Evolutionary conservation across 495 filamentous ascomycete species (phyloP).

Genomic region (Penicillium canariense): DNA sequence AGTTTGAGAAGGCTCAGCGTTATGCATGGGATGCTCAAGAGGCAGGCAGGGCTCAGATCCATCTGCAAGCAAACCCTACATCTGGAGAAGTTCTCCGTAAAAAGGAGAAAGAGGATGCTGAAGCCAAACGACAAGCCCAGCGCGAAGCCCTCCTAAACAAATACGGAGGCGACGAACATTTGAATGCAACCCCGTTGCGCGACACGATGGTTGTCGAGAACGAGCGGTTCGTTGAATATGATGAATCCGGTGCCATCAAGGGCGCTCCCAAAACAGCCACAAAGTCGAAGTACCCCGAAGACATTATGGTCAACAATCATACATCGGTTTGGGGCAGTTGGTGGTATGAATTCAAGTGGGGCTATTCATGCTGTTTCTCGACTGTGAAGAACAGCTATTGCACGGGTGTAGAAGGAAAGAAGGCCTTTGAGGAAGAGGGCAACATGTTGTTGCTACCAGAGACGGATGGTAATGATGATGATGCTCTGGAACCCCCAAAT

Average conservation of each 20-base stretch:
- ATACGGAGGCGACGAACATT: slow-evolving; percentile 73
- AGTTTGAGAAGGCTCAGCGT: slow-evolving; percentile 84
- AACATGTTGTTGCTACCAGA: slow-evolving; percentile 48
- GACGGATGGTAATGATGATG: slow-evolving; percentile 33
- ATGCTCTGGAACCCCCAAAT: slow-evolving; percentile 7
- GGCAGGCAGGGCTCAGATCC: slow-evolving; percentile 67
- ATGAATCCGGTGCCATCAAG: slow-evolving; percentile 84
- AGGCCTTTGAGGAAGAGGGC: slow-evolving; percentile 66
- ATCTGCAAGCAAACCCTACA: slow-evolving; percentile 95
- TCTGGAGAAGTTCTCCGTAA: slow-evolving; percentile 81
- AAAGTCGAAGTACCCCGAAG: slow-evolving; percentile 88
- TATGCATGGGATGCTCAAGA: slow-evolving; percentile 98
- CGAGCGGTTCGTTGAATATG: slow-evolving; percentile 93
- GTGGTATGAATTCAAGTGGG: slow-evolving; percentile 95
- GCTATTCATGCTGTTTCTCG: slow-evolving; percentile 95
- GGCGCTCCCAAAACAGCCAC: slow-evolving; percentile 71
- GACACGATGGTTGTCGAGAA: slow-evolving; percentile 70
- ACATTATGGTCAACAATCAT: slow-evolving; percentile 87
- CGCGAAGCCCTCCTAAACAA: slow-evolving; percentile 75
- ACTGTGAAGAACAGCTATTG: slow-evolving; percentile 95
- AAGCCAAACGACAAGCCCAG: slow-evolving; percentile 63
- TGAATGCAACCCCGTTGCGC: slow-evolving; percentile 60
- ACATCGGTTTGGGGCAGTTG: slow-evolving; percentile 93
- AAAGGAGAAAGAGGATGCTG: slow-evolving; percentile 69
- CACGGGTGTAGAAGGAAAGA: slow-evolving; percentile 81